Percentiles rank a stretch among this genome's conserved stretches.
phyloP scores from a whole-genome alignment of 129 eudicot genomes.

The Flaveria bidentis region DNA sequence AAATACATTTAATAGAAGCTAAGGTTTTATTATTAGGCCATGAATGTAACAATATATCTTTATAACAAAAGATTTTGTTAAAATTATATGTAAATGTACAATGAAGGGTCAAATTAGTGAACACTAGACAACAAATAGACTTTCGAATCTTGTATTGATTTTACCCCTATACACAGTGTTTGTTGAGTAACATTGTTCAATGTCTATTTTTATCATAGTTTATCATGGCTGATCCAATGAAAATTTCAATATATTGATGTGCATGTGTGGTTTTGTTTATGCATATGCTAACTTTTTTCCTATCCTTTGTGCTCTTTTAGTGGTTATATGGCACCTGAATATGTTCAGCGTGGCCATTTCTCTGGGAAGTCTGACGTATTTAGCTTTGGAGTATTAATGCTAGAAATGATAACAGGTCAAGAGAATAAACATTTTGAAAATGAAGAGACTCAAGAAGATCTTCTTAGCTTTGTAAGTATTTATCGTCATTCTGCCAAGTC shows the following conservation, averaged over 20 bases:
- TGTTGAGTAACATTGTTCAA: neutral
- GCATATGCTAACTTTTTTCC: too few relatives aligned
- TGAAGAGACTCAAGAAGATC: neutral
- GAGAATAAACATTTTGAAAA: neutral
- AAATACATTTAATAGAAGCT: neutral
- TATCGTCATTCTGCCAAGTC: neutral
- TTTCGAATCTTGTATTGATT: neutral
- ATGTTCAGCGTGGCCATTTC: neutral
- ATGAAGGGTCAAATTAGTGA: neutral
- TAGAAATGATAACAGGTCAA: constrained; percentile 16
- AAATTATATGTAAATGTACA: neutral
- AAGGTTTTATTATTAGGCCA: neutral
- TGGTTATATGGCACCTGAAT: constrained; percentile 15
- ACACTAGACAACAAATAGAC: neutral
- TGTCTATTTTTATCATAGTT: neutral
- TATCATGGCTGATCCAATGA: neutral
- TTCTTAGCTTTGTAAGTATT: constrained; percentile 10
- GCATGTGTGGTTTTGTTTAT: too few relatives aligned
- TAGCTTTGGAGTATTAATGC: neutral
- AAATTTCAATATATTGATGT: neutral
- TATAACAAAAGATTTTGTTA: neutral
- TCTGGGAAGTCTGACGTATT: neutral
- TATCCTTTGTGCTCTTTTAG: neutral
- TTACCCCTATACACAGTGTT: neutral
- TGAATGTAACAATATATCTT: neutral